Conservation (phyloP, 129 eudicot species). For the Cynara cardunculus region DNA sequence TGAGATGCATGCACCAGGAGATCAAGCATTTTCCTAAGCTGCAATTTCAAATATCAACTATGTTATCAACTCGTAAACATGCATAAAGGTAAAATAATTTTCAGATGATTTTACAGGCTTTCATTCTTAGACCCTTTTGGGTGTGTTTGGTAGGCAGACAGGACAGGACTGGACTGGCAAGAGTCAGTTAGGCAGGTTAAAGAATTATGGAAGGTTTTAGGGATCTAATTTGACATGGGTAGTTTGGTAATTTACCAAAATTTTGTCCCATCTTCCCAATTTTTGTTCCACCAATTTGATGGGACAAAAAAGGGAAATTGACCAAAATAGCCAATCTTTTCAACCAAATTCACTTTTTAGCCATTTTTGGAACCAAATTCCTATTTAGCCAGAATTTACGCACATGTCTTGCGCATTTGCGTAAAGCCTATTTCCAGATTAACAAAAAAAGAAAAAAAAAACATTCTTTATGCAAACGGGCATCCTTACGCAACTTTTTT, state of each 20-base stretch:
- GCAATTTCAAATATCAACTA: constrained; percentile 25
- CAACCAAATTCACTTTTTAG: no score
- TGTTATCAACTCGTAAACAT: constrained; percentile 1
- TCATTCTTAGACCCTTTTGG: neutral
- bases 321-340: no score
- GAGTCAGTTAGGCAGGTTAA: neutral
- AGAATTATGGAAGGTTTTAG: neutral
- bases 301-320: neutral
- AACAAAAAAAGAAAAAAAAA: no score
- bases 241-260: neutral
- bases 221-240: neutral
- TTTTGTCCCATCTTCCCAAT: neutral
- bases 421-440: no score
- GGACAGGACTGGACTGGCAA: neutral
- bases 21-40: constrained; percentile 95
- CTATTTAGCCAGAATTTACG: no score
- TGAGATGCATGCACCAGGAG: constrained; percentile 94
- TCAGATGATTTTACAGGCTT: neutral
- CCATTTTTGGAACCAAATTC: no score
- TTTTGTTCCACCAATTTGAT: neutral
- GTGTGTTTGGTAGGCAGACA: neutral
- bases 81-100: neutral
- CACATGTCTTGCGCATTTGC: no score
- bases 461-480: no score
- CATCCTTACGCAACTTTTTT: no score